phyloP scores from a whole-genome alignment of 495 filamentous ascomycete species.

The Aspergillus affinis region DNA sequence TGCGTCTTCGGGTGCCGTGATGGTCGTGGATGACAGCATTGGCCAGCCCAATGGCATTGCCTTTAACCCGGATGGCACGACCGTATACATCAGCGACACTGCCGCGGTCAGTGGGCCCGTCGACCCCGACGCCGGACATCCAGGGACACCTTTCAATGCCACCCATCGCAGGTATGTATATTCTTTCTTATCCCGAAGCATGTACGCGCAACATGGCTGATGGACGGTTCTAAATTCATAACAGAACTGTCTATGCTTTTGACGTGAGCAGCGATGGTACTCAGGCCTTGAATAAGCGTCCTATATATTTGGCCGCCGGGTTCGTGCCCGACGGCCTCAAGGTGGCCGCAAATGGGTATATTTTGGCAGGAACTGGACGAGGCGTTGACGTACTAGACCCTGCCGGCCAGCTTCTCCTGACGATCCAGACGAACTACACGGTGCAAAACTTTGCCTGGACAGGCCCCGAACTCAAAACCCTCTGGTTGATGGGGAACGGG shows the following conservation, averaged over 20 bases:
- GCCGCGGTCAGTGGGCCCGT: conserved; percentile 11
- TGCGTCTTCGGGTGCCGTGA: conserved; percentile 45
- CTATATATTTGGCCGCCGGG: conserved; percentile 23
- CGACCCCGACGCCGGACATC: conserved; percentile 14
- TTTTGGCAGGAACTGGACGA: conserved; percentile 18
- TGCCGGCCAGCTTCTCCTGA: conserved; percentile 25
- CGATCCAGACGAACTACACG: conserved; percentile 31
- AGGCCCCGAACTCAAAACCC: conserved; percentile 23
- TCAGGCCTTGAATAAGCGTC: conserved; percentile 25
- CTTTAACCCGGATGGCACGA: conserved; percentile 17
- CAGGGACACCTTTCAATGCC: conserved; percentile 12
- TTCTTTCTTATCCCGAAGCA: background rate
- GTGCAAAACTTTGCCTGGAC: conserved; percentile 35
- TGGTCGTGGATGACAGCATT: conserved; percentile 71
- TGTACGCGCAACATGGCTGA: background rate
- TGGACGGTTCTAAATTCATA: conserved; percentile 12
- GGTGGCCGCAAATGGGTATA: conserved; percentile 28
- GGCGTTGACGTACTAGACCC: conserved; percentile 31
- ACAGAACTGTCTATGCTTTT: conserved; percentile 33
- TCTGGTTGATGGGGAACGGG: conserved; percentile 27
- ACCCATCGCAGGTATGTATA: conserved; percentile 11
- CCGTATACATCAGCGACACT: conserved; percentile 18
- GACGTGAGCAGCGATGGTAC: conserved; percentile 26
- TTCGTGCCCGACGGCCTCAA: conserved; percentile 31
- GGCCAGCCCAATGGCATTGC: conserved; percentile 66